These are phyloP conservation scores for Sextonia rubra DNA, from an alignment of 164 flowering plant species.

Conservation along the genomic window DNA sequence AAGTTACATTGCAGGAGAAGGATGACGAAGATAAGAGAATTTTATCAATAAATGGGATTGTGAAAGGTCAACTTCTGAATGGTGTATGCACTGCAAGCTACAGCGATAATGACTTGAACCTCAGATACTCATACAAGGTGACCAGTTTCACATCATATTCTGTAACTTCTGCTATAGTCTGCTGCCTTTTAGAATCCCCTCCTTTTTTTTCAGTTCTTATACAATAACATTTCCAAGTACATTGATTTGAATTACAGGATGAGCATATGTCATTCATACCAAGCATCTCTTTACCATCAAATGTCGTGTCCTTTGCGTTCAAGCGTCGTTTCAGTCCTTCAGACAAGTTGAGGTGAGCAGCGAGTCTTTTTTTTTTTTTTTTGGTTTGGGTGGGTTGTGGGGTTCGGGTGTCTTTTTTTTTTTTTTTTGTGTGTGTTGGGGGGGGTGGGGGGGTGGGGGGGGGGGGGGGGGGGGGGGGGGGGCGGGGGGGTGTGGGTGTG, in stretches of 20 bases:
- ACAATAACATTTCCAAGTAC: background rate
- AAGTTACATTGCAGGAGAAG: conserved; percentile 74
- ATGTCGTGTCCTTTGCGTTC: conserved; percentile 79
- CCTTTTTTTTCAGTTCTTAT: background rate
- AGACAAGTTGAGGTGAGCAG: conserved; percentile 75
- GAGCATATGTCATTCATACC: conserved; percentile 79
- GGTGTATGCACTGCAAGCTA: conserved; percentile 73
- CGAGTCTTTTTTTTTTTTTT: background rate
- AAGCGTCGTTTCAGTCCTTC: conserved; percentile 76
- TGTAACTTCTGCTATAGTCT: too few relatives aligned
- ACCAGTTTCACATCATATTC: background rate
- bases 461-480: too few relatives aligned
- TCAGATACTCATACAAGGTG: conserved; percentile 84
- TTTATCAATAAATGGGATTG: conserved; percentile 54
- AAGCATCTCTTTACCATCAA: conserved; percentile 75
- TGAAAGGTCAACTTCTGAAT: conserved; percentile 54
- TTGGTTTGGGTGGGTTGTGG: too few relatives aligned
- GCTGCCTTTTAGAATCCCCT: too few relatives aligned
- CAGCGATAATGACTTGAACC: conserved; percentile 57
- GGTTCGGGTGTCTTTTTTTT: too few relatives aligned
- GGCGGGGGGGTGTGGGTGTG: too few relatives aligned
- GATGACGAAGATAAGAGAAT: conserved; percentile 56
- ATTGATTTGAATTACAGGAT: conserved; percentile 50
- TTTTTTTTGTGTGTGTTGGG: too few relatives aligned
- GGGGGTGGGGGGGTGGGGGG: too few relatives aligned